Percentiles rank a stretch among this genome's conserved stretches.
Conservation (phyloP, 495 filamentous ascomycete genomes). For the Clohesyomyces aquaticus region DNA sequence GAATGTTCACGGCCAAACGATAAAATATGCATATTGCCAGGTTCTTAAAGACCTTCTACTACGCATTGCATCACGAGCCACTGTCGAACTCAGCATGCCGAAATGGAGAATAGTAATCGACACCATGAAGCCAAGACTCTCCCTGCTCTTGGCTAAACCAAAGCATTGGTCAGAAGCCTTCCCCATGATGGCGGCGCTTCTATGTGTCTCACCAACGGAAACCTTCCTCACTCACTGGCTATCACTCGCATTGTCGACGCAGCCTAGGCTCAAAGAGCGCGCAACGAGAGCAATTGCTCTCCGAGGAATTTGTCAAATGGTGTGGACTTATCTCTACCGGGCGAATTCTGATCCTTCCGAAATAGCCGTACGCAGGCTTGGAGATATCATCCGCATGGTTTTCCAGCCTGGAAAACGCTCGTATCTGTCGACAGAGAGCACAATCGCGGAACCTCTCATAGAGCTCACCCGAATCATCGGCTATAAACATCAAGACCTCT, state of each 20-base stretch:
- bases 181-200: conserved; percentile 77
- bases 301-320: conserved; percentile 85
- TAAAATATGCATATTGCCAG: conserved; percentile 94
- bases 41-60: conserved; percentile 84
- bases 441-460: conserved; percentile 83
- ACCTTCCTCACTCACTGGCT: conserved; percentile 84
- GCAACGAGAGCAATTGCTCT: conserved; percentile 77
- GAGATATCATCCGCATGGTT: conserved; percentile 81
- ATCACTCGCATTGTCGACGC: conserved; percentile 72
- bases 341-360: conserved; percentile 67
- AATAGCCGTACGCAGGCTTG: conserved; percentile 73
- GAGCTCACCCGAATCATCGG: conserved; percentile 95
- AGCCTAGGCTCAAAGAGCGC: conserved; percentile 81
- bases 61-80: conserved; percentile 80
- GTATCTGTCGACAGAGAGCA: conserved; percentile 76
- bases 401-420: conserved; percentile 76
- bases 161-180: conserved; percentile 88
- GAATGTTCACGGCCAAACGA: conserved; percentile 78
- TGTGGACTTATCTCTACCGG: conserved; percentile 95
- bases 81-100: conserved; percentile 70
- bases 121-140: conserved; percentile 71
- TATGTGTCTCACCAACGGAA: conserved; percentile 86
- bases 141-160: conserved; percentile 84
- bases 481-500: conserved; percentile 88
- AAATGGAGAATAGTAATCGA: conserved; percentile 86